Evolutionary conservation across 1,139 yeast genomes (phyloP).

Genomic region (Geotrichum carabidarum): DNA sequence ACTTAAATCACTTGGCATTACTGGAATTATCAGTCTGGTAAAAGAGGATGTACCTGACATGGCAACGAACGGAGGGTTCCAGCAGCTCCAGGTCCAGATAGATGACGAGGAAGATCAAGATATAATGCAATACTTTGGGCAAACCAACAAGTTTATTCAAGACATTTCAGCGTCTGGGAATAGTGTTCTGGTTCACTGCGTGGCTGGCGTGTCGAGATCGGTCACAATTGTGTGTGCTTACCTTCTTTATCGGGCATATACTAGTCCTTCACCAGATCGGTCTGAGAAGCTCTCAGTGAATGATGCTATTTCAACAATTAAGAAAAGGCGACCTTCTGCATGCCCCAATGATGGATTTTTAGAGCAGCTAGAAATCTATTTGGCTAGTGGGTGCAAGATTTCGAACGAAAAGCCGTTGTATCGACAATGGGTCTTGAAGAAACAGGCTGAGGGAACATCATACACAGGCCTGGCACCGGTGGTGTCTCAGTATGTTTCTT

Average conservation of each 20-base stretch:
- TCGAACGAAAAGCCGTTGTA: slow-evolving; percentile 41
- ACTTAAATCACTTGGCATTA: slow-evolving; percentile 40
- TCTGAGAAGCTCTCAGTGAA: slow-evolving; percentile 40
- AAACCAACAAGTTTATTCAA: slow-evolving; percentile 62
- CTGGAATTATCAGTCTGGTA: slow-evolving; percentile 65
- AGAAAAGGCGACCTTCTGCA: slow-evolving; percentile 52
- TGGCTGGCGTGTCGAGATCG: slow-evolving; percentile 85
- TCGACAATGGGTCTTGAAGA: slow-evolving; percentile 48
- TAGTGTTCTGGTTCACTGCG: slow-evolving; percentile 42
- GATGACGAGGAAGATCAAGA: slow-evolving; percentile 63
- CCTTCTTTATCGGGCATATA: slow-evolving; percentile 47
- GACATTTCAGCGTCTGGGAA: slow-evolving; percentile 44
- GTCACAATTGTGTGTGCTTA: slow-evolving; percentile 72
- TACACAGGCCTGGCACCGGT: slow-evolving; percentile 26
- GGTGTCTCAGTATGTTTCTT: background rate
- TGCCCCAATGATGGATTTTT: slow-evolving; percentile 73
- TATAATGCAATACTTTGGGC: slow-evolving; percentile 55
- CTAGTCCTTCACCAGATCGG: background rate
- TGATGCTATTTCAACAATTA: slow-evolving; percentile 68
- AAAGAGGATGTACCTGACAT: slow-evolving; percentile 42
- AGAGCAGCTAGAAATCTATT: slow-evolving; percentile 66
- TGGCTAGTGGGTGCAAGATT: slow-evolving; percentile 44
- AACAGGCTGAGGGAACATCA: slow-evolving; percentile 35
- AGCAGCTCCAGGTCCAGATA: slow-evolving; percentile 60
- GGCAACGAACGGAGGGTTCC: slow-evolving; percentile 35